A percentile compares a stretch with the other conserved stretches of the same genome.
phyloP scores from a whole-genome alignment of 1,284 basidiomycete species.

The Ustilago bromivora region DNA sequence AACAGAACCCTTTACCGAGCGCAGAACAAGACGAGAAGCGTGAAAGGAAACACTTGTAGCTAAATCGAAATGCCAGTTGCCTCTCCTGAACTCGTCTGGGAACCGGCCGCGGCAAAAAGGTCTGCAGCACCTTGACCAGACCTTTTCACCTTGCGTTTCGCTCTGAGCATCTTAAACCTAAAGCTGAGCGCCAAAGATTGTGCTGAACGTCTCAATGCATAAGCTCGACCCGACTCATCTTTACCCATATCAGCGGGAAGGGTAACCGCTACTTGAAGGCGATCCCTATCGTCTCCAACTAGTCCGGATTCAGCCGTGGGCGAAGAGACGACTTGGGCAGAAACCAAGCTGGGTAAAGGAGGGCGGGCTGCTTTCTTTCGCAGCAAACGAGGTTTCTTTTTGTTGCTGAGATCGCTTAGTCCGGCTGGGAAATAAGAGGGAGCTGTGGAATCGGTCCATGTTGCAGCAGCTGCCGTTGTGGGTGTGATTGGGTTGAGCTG shows the following conservation, averaged over 20 bases:
- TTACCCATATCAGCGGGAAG: not conserved
- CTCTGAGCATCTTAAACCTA: slow-evolving; percentile 44
- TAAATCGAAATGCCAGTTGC: slow-evolving; percentile 1
- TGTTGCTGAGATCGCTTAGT: slow-evolving; percentile 11
- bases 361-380: slow-evolving; percentile 32
- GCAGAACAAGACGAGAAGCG: not conserved
- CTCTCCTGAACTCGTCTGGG: slow-evolving; percentile 22
- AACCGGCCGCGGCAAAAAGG: slow-evolving; percentile 8
- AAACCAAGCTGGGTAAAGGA: slow-evolving; percentile 27
- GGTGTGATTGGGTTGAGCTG: slow-evolving; percentile 33
- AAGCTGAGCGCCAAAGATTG: slow-evolving; percentile 46
- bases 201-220: slow-evolving; percentile 31
- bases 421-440: slow-evolving; percentile 45
- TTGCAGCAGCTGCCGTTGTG: slow-evolving; percentile 47
- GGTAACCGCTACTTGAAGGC: not conserved
- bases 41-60: not conserved
- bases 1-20: not conserved
- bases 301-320: slow-evolving; percentile 3
- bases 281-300: not conserved
- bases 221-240: not conserved
- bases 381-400: slow-evolving; percentile 9
- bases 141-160: slow-evolving; percentile 27
- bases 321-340: slow-evolving; percentile 30
- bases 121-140: slow-evolving; percentile 16
- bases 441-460: slow-evolving; percentile 49